Percentiles rank a stretch among this genome's conserved stretches.
These are phyloP conservation scores for Trichoderma sp. DNA, from an alignment of 2,329 filamentous ascomycete species.

Conservation along the genomic window DNA sequence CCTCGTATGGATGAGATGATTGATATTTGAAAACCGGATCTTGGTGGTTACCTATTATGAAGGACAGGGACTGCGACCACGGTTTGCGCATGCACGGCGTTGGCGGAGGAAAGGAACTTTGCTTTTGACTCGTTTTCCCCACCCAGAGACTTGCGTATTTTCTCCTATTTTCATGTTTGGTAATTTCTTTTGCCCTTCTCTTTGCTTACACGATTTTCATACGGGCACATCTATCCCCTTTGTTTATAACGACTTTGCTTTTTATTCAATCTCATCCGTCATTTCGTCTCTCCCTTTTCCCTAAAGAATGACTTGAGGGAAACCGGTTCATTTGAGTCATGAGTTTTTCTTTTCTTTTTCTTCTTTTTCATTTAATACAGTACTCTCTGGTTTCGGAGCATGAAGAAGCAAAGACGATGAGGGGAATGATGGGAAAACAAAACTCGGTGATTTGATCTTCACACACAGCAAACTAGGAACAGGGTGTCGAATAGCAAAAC, in stretches of 20 bases:
- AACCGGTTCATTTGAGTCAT: background rate
- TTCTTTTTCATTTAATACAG: background rate
- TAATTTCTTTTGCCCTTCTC: background rate
- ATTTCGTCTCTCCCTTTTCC: background rate
- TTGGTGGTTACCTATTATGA: background rate
- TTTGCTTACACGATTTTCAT: background rate
- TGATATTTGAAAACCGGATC: background rate
- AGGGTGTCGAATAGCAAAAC: background rate
- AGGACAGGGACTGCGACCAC: background rate
- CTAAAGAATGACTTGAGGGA: background rate
- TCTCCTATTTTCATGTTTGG: background rate
- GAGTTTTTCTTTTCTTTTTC: background rate
- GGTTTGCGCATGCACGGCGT: background rate
- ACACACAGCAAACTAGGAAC: background rate
- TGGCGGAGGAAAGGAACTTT: background rate
- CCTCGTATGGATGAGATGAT: background rate
- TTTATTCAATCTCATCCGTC: background rate
- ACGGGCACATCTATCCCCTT: background rate
- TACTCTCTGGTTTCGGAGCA: background rate
- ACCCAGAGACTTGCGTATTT: background rate
- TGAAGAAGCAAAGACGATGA: background rate
- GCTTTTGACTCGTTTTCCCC: background rate
- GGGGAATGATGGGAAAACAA: background rate
- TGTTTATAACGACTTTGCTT: background rate
- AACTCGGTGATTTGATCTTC: background rate